phyloP scores from a whole-genome alignment of 805 yeast species.

The Saturnispora quitensis region DNA sequence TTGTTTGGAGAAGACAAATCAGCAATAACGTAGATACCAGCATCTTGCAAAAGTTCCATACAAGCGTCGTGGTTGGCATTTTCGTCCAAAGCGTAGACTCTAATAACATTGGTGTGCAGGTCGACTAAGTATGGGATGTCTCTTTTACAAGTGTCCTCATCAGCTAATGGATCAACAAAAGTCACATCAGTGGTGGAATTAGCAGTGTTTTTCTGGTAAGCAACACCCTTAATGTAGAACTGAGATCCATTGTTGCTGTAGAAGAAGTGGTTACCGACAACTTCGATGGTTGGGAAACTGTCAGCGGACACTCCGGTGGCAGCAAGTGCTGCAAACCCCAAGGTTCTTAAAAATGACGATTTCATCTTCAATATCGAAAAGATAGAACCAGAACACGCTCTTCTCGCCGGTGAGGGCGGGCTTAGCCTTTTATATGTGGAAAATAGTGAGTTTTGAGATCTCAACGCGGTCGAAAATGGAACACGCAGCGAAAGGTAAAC shows the following conservation, averaged over 20 bases:
- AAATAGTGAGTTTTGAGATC: neutral
- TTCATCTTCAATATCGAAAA: neutral
- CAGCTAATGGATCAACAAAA: conserved; percentile 71
- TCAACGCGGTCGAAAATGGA: neutral
- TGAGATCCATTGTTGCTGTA: conserved; percentile 64
- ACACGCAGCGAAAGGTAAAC: neutral
- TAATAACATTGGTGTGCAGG: conserved; percentile 64
- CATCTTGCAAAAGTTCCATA: conserved; percentile 64
- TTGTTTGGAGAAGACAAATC: conserved; percentile 81
- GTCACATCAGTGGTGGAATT: conserved; percentile 30
- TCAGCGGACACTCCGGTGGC: conserved; percentile 18
- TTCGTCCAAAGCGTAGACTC: conserved; percentile 84
- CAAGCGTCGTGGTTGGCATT: conserved; percentile 63
- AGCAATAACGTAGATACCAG: conserved; percentile 86
- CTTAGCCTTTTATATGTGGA: neutral
- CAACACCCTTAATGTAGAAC: conserved; percentile 81
- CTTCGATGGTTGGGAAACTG: conserved; percentile 43
- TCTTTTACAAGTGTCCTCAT: conserved; percentile 58
- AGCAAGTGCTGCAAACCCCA: neutral
- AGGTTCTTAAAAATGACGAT: neutral
- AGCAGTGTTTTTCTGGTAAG: conserved; percentile 68
- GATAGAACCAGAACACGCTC: neutral
- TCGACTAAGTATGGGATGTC: conserved; percentile 71
- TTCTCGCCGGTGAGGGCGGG: neutral
- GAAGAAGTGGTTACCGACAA: conserved; percentile 70